phyloP scores from a whole-genome alignment of 345 rosid genomes.

The Salix dunnii region DNA sequence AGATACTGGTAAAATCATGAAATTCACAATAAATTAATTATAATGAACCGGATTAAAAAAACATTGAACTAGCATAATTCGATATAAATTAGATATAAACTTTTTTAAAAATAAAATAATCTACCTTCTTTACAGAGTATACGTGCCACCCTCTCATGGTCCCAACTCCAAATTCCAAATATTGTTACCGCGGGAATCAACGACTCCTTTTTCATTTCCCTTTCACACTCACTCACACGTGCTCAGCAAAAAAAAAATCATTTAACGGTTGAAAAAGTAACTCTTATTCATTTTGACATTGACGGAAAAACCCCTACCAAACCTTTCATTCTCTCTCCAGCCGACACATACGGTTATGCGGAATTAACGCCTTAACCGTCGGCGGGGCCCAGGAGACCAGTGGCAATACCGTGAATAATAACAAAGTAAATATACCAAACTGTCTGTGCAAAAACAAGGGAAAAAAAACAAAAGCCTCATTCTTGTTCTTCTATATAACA shows the following conservation, averaged over 20 bases:
- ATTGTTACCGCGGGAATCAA: background rate
- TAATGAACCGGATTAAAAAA: too few relatives aligned
- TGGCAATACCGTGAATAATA: slow-evolving; percentile 53
- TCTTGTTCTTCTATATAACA: background rate
- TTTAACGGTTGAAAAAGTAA: slow-evolving; percentile 22
- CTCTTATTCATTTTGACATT: slow-evolving; percentile 4
- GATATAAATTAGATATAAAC: too few relatives aligned
- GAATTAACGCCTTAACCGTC: slow-evolving; percentile 76
- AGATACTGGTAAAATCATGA: too few relatives aligned
- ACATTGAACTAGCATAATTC: too few relatives aligned
- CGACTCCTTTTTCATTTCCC: background rate
- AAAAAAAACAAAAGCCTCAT: background rate
- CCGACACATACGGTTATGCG: slow-evolving; percentile 33
- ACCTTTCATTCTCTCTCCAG: background rate
- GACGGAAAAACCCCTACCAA: slow-evolving; percentile 23
- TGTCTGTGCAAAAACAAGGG: background rate
- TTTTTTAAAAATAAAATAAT: too few relatives aligned
- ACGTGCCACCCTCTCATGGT: too few relatives aligned
- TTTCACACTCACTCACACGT: too few relatives aligned
- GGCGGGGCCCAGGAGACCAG: slow-evolving; percentile 43
- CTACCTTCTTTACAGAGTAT: too few relatives aligned
- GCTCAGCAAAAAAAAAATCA: background rate
- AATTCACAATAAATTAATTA: too few relatives aligned
- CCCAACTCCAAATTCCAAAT: too few relatives aligned
- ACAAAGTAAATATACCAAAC: background rate